Percentiles rank a stretch among this genome's conserved stretches.
These are phyloP conservation scores for Melaleuca alternifolia DNA, from an alignment of 345 rosid genomes.

Conservation along the genomic window DNA sequence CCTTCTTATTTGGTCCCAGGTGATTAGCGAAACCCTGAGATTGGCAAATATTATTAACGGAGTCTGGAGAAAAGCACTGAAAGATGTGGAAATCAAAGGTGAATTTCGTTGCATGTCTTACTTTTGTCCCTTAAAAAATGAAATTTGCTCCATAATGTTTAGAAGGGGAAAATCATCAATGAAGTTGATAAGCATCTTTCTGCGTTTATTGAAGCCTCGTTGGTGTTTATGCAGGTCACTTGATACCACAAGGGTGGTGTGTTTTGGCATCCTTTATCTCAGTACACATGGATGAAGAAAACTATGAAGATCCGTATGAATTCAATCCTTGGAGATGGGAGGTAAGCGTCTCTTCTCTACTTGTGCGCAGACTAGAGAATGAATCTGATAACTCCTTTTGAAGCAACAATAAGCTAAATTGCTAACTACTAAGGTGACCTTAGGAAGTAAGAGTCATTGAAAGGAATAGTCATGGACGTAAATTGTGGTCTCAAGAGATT, in stretches of 20 bases:
- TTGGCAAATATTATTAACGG: slow-evolving; percentile 83
- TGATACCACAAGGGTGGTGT: slow-evolving; percentile 95
- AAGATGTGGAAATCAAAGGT: slow-evolving; percentile 87
- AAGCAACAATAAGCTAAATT: background rate
- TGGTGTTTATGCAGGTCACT: slow-evolving; percentile 45
- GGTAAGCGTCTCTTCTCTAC: slow-evolving; percentile 17
- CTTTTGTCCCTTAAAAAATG: no score
- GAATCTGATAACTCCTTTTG: background rate
- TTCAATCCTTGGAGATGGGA: slow-evolving; percentile 99
- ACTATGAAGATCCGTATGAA: slow-evolving; percentile 57
- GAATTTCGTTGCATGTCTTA: background rate
- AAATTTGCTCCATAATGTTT: background rate
- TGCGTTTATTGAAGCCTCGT: background rate
- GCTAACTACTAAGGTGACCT: background rate
- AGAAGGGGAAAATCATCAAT: background rate
- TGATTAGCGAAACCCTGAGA: slow-evolving; percentile 88
- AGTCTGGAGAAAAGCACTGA: slow-evolving; percentile 89
- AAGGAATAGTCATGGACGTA: background rate
- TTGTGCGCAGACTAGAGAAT: background rate
- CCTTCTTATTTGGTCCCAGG: slow-evolving; percentile 18
- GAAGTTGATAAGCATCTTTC: background rate
- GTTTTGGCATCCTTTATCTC: slow-evolving; percentile 77
- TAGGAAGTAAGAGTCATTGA: background rate
- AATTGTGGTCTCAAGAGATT: background rate
- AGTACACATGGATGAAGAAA: slow-evolving; percentile 86